Base-by-base conservation (phyloP, 176 grass and related monocot species). In the Cenchrus fungigraminus region DNA sequence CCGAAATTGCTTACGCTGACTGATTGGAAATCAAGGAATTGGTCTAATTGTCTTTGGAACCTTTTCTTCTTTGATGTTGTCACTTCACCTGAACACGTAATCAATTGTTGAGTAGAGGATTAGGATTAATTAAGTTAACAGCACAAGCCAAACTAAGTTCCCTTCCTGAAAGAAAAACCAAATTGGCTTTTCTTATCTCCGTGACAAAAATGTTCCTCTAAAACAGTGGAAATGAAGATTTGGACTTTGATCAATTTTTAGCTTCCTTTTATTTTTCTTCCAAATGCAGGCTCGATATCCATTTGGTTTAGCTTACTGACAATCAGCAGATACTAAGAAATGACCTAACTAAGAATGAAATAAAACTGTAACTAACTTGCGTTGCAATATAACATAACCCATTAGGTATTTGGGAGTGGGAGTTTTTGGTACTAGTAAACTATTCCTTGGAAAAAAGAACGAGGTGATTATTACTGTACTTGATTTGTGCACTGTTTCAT, bases 31-130 rank as follows among this genome's bases (percentile, higher is more conserved):
- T 74, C 43, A 56, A 9, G 47, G 63, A 75, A 64, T 45, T 45
- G 28, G 28, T 53, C 11, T 45, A 6, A 47, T 51, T 32, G 25
- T 52, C 17, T 22, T 8, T 22, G 31, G 0, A 75, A 61, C n/a
- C 2, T 12, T 81, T 58, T 68, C 19, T 51, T 82, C 16, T 77
- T 61, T 79, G 45, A 66, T 58, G 40, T 58, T 74, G 77, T 57
- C 59, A 34, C 31, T 79, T 62, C 13, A 65, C 45, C 34, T 80
- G 56, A 17, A 13, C 12, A 17, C 31, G 6, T 32, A 28, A 45
- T 32, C 37, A 46, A 68, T 71, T 43, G 56, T 71, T 34, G 56
- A 72, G 32, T 79, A 12, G 57, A 52, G 42, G 12, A 55, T 83
- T 72, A 28, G 66, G 16, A 50, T 68, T 40, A 25, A 49, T 56